These are phyloP conservation scores for Talaromyces liani DNA, from an alignment of 495 filamentous ascomycete genomes.

Conservation along the genomic window DNA sequence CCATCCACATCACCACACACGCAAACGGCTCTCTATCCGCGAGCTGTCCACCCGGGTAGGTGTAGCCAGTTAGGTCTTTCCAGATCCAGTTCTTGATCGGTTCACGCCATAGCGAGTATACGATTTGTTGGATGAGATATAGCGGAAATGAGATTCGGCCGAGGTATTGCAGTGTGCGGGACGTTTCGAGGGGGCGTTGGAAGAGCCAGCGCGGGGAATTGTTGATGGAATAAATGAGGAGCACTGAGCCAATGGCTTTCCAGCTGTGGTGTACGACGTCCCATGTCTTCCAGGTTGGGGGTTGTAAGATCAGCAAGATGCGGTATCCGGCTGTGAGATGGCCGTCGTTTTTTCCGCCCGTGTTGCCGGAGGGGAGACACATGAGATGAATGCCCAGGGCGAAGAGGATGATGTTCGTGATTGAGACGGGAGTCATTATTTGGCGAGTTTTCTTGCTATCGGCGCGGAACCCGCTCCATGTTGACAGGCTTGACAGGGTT, in stretches of 20 bases:
- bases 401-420: constrained; percentile 10
- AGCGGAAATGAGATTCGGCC: constrained; percentile 40
- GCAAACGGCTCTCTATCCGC: constrained; percentile 24
- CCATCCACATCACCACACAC: constrained; percentile 30
- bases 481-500: not conserved
- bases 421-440: not conserved
- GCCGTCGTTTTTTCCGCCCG: constrained; percentile 15
- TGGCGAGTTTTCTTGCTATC: constrained; percentile 3
- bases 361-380: constrained; percentile 12
- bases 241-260: constrained; percentile 16
- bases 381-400: constrained; percentile 15
- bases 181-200: constrained; percentile 25
- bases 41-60: constrained; percentile 26
- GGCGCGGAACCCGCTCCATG: not conserved
- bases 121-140: constrained; percentile 22
- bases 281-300: constrained; percentile 16
- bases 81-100: constrained; percentile 29
- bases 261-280: constrained; percentile 15
- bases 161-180: constrained; percentile 28
- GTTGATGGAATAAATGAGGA: constrained; percentile 15
- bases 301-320: constrained; percentile 12
- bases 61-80: constrained; percentile 23
- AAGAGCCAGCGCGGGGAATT: not conserved
- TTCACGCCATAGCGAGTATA: not conserved
- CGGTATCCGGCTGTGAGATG: constrained; percentile 16